Evolutionary conservation across 2,329 filamentous ascomycete species (phyloP).

Genomic region (Fusarium subglutinans): DNA sequence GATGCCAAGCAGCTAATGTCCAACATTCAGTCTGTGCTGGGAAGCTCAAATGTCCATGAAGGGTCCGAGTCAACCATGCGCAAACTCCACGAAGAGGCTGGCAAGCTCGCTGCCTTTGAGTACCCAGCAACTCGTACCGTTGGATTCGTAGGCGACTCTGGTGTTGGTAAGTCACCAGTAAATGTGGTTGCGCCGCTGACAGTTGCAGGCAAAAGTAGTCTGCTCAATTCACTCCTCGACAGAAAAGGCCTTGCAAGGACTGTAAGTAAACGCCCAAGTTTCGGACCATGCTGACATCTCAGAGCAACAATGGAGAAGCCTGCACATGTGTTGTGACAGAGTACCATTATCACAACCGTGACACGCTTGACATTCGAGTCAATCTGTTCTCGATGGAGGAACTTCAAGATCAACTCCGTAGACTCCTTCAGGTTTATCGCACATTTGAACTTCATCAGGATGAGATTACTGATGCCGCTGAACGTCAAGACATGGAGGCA

Average conservation of each 20-base stretch:
- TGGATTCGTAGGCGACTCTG: slow-evolving; percentile 60
- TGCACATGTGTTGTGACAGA: slow-evolving; percentile 61
- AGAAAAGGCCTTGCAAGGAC: slow-evolving; percentile 50
- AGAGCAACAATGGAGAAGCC: slow-evolving; percentile 56
- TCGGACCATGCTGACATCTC: not conserved
- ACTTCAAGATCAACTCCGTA: slow-evolving; percentile 46
- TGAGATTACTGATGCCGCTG: slow-evolving; percentile 36
- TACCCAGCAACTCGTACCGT: slow-evolving; percentile 53
- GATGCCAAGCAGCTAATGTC: slow-evolving; percentile 48
- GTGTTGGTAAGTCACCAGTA: slow-evolving; percentile 48
- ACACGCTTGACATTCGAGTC: slow-evolving; percentile 48
- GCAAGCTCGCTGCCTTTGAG: slow-evolving; percentile 48
- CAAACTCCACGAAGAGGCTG: slow-evolving; percentile 47
- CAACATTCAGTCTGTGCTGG: slow-evolving; percentile 46
- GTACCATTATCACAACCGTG: slow-evolving; percentile 50
- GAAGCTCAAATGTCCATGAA: slow-evolving; percentile 46
- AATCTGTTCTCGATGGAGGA: slow-evolving; percentile 47
- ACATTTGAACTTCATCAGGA: slow-evolving; percentile 44
- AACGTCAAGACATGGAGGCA: slow-evolving; percentile 38
- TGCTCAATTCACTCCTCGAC: slow-evolving; percentile 60
- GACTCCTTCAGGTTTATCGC: slow-evolving; percentile 51
- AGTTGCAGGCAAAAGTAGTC: slow-evolving; percentile 56
- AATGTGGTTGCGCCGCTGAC: not conserved
- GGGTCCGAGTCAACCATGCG: slow-evolving; percentile 53
- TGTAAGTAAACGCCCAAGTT: slow-evolving; percentile 44